Conservation (phyloP, 306 rosid genomes). For the Inga oerstediana region DNA sequence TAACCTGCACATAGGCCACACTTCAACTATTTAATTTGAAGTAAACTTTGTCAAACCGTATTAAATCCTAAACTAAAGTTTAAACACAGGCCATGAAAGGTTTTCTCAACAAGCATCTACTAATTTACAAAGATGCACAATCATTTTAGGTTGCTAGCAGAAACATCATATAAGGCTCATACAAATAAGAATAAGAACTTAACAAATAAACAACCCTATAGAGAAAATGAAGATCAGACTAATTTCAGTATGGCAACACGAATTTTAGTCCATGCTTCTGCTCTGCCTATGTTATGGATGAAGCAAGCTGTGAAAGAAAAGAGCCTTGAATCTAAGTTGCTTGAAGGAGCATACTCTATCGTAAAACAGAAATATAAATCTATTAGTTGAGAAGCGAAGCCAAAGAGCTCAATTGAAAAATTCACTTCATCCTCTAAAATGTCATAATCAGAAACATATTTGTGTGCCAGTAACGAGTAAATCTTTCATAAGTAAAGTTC, state of each 20-base stretch:
- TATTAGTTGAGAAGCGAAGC: neutral
- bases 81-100: slow-evolving; percentile 7
- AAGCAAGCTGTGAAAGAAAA: slow-evolving; percentile 7
- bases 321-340: slow-evolving; percentile 4
- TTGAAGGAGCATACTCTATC: neutral
- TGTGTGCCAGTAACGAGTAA: slow-evolving; percentile 6
- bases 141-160: slow-evolving; percentile 3
- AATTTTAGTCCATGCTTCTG: slow-evolving; percentile 1
- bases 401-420: slow-evolving; percentile 9
- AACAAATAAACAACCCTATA: slow-evolving; percentile 13
- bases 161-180: neutral
- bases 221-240: slow-evolving; percentile 1
- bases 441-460: neutral
- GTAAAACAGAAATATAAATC: neutral
- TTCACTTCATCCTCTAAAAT: neutral
- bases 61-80: slow-evolving; percentile 6
- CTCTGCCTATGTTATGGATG: neutral
- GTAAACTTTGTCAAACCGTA: slow-evolving; percentile 15
- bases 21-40: slow-evolving; percentile 27
- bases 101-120: slow-evolving; percentile 6
- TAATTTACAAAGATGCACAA: slow-evolving; percentile 9
- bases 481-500: neutral
- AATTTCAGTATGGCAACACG: neutral
- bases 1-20: slow-evolving; percentile 52
- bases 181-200: slow-evolving; percentile 27